These are phyloP conservation scores for Mycena capillaripes DNA, from an alignment of 768 basidiomycete genomes.

Conservation along the genomic window DNA sequence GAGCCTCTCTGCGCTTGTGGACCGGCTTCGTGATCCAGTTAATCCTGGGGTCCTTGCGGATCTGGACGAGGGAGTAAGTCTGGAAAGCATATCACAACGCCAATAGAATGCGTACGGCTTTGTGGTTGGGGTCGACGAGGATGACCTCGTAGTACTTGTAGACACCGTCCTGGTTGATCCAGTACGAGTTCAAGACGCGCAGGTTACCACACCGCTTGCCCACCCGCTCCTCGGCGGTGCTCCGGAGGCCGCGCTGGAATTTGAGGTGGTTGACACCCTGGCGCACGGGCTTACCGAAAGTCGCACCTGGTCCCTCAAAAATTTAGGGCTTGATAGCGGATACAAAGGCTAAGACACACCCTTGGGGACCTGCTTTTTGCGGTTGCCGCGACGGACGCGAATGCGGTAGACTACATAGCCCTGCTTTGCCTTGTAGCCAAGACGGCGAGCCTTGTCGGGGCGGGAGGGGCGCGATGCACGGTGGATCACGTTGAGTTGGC, in stretches of 20 bases:
- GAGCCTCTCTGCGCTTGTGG: conserved; percentile 98
- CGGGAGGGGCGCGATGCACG: conserved; percentile 98
- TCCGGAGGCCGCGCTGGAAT: conserved; percentile 93
- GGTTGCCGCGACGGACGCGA: conserved; percentile 97
- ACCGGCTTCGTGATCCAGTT: conserved; percentile 99
- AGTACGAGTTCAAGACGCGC: conserved; percentile 98
- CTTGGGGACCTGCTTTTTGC: conserved; percentile 99
- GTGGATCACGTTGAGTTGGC: conserved; percentile 98
- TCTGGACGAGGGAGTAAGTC: conserved; percentile 55
- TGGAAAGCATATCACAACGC: background rate
- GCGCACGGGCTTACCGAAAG: conserved; percentile 98
- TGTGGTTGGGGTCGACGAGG: conserved; percentile 95
- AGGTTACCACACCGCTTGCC: conserved; percentile 96
- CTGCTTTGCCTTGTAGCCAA: conserved; percentile 99
- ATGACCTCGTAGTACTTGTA: conserved; percentile 99
- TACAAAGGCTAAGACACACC: conserved; percentile 63
- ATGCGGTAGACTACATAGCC: conserved; percentile 98
- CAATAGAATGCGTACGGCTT: conserved; percentile 74
- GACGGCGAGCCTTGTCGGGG: conserved; percentile 98
- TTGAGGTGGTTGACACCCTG: conserved; percentile 99
- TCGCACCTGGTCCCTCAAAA: conserved; percentile 76
- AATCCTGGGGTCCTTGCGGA: conserved; percentile 96
- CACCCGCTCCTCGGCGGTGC: conserved; percentile 98
- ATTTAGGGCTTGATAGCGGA: background rate
- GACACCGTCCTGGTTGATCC: conserved; percentile 99